A percentile compares a stretch with the other conserved stretches of the same genome.
phyloP scores from a whole-genome alignment of 108 stramenopile species.

The Tribonema minus region DNA sequence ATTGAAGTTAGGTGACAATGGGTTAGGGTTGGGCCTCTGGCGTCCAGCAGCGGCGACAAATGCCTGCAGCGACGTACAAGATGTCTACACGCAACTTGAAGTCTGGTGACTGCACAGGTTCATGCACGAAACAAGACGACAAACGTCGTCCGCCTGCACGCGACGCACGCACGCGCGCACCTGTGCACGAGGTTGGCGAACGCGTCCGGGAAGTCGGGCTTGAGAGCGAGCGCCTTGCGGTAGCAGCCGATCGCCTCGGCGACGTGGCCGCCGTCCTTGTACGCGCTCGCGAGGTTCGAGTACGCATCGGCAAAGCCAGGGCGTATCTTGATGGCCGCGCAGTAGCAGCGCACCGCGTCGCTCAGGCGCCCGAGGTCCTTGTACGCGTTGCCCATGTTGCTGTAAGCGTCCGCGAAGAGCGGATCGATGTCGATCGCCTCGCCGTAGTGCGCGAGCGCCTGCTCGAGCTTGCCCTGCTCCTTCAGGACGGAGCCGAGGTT shows the following conservation, averaged over 20 bases:
- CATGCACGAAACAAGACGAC: no score
- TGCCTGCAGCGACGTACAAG: no score
- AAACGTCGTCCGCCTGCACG: no score
- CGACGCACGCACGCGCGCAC: not conserved
- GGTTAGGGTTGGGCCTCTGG: no score
- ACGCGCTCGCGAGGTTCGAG: conserved; percentile 54
- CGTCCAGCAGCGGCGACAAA: no score
- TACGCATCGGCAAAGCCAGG: conserved; percentile 54
- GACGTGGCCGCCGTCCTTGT: conserved; percentile 56
- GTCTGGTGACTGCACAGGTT: no score
- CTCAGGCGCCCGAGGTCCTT: conserved; percentile 53
- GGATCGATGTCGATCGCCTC: conserved; percentile 63
- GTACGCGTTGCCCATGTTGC: conserved; percentile 66
- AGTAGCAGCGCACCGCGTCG: conserved; percentile 61
- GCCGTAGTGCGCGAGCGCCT: conserved; percentile 64
- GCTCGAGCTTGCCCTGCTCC: conserved; percentile 61
- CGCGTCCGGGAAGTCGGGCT: conserved; percentile 58
- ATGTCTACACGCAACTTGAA: no score
- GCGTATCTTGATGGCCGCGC: conserved; percentile 38
- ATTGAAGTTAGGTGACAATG: no score
- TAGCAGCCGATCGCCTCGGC: conserved; percentile 58
- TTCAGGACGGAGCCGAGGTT: conserved; percentile 62
- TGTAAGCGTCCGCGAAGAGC: conserved; percentile 62
- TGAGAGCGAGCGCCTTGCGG: conserved; percentile 52
- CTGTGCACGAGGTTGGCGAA: conserved; percentile 58